These are phyloP conservation scores for Colletotrichum horii DNA, from an alignment of 2,329 filamentous ascomycete species.

Conservation along the genomic window DNA sequence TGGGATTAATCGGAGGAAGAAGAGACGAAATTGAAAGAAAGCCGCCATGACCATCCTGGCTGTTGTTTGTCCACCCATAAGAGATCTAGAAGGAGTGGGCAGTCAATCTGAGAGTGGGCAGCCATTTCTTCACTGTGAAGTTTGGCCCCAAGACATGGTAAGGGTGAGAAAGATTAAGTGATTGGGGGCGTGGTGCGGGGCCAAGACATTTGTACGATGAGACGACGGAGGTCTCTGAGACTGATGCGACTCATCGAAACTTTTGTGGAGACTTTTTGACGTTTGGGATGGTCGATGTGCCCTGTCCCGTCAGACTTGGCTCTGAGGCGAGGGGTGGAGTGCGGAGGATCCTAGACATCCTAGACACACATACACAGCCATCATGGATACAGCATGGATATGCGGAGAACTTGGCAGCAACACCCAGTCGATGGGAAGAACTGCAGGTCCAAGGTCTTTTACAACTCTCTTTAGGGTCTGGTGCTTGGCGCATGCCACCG, in stretches of 20 bases:
- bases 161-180: not conserved
- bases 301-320: not conserved
- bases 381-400: not conserved
- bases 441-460: not conserved
- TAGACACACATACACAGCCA: not conserved
- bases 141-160: not conserved
- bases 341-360: not conserved
- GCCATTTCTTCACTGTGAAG: not conserved
- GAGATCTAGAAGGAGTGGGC: not conserved
- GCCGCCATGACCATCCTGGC: not conserved
- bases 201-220: not conserved
- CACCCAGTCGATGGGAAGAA: not conserved
- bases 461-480: not conserved
- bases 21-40: not conserved
- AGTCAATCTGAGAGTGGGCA: not conserved
- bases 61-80: not conserved
- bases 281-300: not conserved
- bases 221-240: slow-evolving; percentile 1
- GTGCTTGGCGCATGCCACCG: not conserved
- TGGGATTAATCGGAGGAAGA: not conserved
- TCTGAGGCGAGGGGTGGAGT: not conserved
- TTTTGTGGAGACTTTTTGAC: slow-evolving; percentile 5
- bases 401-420: not conserved
- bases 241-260: slow-evolving; percentile 17
- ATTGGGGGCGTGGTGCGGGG: not conserved